phyloP scores from a whole-genome alignment of 2,329 filamentous ascomycete species.

The Rhytidhysteron rufulum region DNA sequence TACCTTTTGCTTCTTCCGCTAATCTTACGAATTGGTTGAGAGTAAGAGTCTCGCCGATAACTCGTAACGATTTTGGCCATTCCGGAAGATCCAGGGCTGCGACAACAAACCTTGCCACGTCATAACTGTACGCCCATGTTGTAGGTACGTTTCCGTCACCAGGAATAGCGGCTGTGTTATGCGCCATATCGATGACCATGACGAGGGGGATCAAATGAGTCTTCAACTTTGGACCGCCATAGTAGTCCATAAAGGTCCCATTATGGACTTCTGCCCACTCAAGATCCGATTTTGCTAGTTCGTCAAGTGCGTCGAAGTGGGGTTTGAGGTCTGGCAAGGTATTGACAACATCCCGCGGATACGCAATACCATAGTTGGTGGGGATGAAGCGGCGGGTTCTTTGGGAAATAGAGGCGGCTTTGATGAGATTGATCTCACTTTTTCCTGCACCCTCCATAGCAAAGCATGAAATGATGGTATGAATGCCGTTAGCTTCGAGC shows the following conservation, averaged over 20 bases:
- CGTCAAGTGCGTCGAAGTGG: neutral
- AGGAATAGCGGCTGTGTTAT: neutral
- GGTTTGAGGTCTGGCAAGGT: conserved; percentile 2
- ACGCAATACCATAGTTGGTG: conserved; percentile 37
- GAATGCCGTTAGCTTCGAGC: conserved; percentile 37
- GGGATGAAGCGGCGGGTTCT: conserved; percentile 40
- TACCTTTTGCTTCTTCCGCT: neutral
- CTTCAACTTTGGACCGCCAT: conserved; percentile 19
- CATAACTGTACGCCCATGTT: neutral
- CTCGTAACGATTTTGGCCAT: neutral
- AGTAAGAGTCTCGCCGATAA: neutral
- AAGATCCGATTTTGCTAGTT: conserved; percentile 9
- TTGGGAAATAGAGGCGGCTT: conserved; percentile 37
- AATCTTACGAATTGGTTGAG: neutral
- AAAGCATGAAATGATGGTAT: conserved; percentile 46
- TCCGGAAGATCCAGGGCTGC: neutral
- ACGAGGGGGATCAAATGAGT: conserved; percentile 13
- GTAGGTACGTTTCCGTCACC: neutral
- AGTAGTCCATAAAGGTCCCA: conserved; percentile 30
- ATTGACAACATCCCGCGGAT: conserved; percentile 4
- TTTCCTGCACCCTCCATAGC: conserved; percentile 24
- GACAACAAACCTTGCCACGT: conserved; percentile 2
- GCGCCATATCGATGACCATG: conserved; percentile 9
- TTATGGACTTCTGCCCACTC: conserved; percentile 23
- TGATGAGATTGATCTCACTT: conserved; percentile 40